Base-by-base conservation (phyloP, 768 basidiomycete genomes). In the Lactarius pseudohatsudake region DNA sequence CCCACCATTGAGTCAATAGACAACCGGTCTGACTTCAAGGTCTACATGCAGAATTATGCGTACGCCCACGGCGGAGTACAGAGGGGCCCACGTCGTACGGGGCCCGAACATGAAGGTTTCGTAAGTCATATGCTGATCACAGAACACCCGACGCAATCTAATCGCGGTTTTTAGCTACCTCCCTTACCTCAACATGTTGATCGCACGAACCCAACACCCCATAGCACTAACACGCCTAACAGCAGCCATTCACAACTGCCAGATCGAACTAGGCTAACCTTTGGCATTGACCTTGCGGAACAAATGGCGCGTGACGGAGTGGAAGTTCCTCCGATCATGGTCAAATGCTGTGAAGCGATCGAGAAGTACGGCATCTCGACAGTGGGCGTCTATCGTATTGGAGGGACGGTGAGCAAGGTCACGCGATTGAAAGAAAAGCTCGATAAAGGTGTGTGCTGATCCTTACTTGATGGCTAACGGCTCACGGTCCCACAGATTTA, bases 1-100 rank as follows among this genome's bases (percentile, higher is more conserved):
- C 81, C 89, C 2, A 86, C 92, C 28, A 89, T 91, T 65, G 96
- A 98, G 75, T 85, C 86, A 6, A 97, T 99, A 71, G 96, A 99
- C 77, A 95, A 95, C 72, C 86, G 95, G 45, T 83, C 88, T 41
- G 97, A 99, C 77, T 98, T 99, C 80, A 96, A 91, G 79, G 86
- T 84, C 9, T 99, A 90, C 75, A 98, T 99, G 96, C 94, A 97
- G 75, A 94, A 97, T 75, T 99, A 96, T 74, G 89, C 92, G 0
- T 94, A 96, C 73, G 94, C 94, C 34, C 90, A 91, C 67, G 91
- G 89, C 13, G 80, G 82, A 58, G 77, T 75, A 45, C 79, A 80
- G 34, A 81, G 87, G 45, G 93, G 91, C n/a, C 93, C 92, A 34
- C 82, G 91, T 67, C 82, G 95, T 68, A 93, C 97, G 71, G 96